phyloP scores from a whole-genome alignment of 2,329 filamentous ascomycete genomes.

The Fusarium sterilihyphosum region DNA sequence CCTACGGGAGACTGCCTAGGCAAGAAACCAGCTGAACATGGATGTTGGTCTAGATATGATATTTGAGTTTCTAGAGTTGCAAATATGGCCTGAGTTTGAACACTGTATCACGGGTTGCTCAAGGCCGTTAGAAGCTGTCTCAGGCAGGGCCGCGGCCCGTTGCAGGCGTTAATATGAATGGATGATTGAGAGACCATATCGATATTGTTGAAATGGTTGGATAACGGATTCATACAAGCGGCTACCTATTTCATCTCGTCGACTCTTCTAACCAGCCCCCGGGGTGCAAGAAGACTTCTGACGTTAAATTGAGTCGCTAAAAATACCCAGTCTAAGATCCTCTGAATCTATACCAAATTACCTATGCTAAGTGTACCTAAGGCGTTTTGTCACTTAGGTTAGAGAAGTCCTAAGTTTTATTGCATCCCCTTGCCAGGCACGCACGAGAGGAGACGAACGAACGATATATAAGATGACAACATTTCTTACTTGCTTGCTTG shows the following conservation, averaged over 20 bases:
- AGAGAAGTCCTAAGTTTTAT: too few relatives aligned
- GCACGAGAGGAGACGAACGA: background rate
- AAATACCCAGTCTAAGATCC: too few relatives aligned
- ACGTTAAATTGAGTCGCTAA: too few relatives aligned
- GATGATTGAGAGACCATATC: background rate
- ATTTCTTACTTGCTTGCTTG: background rate
- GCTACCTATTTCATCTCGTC: background rate
- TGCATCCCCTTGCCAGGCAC: background rate
- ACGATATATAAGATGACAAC: background rate
- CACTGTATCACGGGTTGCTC: background rate
- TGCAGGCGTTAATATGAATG: slow-evolving; percentile 12
- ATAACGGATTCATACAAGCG: background rate
- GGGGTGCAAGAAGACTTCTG: too few relatives aligned
- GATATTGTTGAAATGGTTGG: slow-evolving; percentile 2
- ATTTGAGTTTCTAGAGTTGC: background rate
- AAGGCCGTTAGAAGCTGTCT: slow-evolving; percentile 3
- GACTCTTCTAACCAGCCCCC: background rate
- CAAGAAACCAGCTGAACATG: background rate
- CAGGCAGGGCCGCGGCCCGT: slow-evolving; percentile 19
- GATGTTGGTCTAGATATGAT: background rate
- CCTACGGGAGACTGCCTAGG: background rate
- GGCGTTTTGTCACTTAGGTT: too few relatives aligned
- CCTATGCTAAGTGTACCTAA: too few relatives aligned
- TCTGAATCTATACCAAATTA: too few relatives aligned
- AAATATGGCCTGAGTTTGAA: background rate